Evolutionary conservation across 257 asterid genomes (phyloP).

Genomic region (Capsicum rhomboideum): DNA sequence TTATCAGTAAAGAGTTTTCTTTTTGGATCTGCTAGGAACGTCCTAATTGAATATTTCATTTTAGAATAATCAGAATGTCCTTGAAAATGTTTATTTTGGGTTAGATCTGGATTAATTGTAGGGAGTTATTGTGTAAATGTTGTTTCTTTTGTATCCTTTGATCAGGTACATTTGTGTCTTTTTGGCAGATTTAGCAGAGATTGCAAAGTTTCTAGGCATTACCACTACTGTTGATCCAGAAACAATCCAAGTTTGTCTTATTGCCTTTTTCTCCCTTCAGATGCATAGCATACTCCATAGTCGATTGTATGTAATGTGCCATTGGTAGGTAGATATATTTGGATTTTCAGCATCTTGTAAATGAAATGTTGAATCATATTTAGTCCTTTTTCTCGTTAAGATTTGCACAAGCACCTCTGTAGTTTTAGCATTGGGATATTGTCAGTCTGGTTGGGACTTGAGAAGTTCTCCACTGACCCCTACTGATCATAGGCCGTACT

Average conservation of each 20-base stretch:
- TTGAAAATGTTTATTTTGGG: background rate
- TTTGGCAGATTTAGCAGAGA: constrained; percentile 89
- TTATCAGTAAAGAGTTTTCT: background rate
- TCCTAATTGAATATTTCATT: background rate
- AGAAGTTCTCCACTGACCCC: background rate
- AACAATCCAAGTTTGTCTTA: constrained; percentile 80
- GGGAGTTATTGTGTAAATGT: background rate
- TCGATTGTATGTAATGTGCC: background rate
- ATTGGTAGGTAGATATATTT: background rate
- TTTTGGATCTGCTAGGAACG: background rate
- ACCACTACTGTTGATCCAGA: constrained; percentile 83
- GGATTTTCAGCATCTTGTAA: background rate
- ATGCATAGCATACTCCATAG: background rate
- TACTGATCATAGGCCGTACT: background rate
- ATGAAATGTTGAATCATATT: background rate
- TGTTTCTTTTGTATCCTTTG: background rate
- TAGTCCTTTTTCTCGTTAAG: background rate
- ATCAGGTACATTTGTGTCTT: background rate
- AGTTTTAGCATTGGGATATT: background rate
- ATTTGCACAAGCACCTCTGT: background rate
- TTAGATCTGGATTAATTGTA: background rate
- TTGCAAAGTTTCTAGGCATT: constrained; percentile 92
- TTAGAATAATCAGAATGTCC: background rate
- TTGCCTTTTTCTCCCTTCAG: background rate
- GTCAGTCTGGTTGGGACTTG: background rate